Base-by-base conservation (phyloP, 2,329 filamentous ascomycete species). In the Microcyclospora tardicrescens region DNA sequence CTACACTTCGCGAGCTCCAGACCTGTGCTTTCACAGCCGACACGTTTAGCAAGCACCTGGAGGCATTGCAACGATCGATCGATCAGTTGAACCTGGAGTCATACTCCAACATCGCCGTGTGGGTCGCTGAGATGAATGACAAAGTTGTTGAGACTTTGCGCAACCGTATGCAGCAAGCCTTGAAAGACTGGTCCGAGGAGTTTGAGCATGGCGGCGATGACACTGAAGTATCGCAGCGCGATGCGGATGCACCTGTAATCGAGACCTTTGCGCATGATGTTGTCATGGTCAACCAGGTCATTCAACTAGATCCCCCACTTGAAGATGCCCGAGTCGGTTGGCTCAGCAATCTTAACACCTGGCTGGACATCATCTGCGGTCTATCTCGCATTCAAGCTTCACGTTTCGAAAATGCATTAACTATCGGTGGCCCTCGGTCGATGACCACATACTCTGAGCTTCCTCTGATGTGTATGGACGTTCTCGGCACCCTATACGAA, bases 1-100 rank as follows among this genome's bases (percentile, higher is more conserved):
- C 85, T 55, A 81, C 86, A 0, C 66, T 95, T 44, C 71, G 77
- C 28, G 87, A 96, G 51, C 70, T 99, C 24, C 80, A 82, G 47
- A 81, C 76, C 2, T 98, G 93, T 53, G 69, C 81, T 1, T 98
- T 95, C 56, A 81, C 85, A 34, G 71, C 77, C 5, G 66, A 76
- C n/a, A 75, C 81, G 9, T 93, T 99, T 57, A 79, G 83, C 48
- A 69, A 78, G 14, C 81, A 83, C 31, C 66, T 98, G 14, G 84
- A 93, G 56, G 76, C 75, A 1, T 86, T 98, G 39, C 91, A 99
- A 59, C 79, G 81, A 39, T 81, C 86, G 13, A 87, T 98, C 29
- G 93, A 99, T 66, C 87, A 95, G 64, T 73, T 99, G 37, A 96
- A 96, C 53, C 64, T 98, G 40, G 89, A 98, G 57, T 89, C 91